Base-by-base conservation (phyloP, 73 alveolate genomes). In the Blepharisma stoltei region DNA sequence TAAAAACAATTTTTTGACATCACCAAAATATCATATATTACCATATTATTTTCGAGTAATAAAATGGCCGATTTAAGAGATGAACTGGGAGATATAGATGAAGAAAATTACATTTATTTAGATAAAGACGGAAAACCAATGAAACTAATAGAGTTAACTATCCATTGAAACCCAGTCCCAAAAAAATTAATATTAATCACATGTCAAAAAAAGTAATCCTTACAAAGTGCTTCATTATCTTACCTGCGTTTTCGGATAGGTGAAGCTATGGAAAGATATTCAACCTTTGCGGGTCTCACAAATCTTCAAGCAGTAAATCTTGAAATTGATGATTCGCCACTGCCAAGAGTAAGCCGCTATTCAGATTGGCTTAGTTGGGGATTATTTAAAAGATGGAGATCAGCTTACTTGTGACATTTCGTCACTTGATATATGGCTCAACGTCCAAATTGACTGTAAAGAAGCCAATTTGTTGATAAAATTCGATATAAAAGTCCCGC, bases 121-220 rank as follows among this genome's bases (percentile, higher is more conserved):
- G 73, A 60, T 38, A 60, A 60, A 60, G 73, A 60, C 23, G 73
- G 73, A n/a, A 60, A 60, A 60, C 46, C 73, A 8, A n/a, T 14
- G 46, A 60, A 14, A 60, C 37, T 8, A 60, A 11, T 60, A 20
- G 73, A 60, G 46, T 9, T 60, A 18, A 18, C 73, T 14, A 38
- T 60, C 18, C 73, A 60, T 9, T 60, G 73, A 38, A 38, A 60
- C 14, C 37, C 37, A 5, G 73, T 60, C 49, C 73, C 73, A 2
- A 18, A n/a, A 60, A 60, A 60, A 5, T 38, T n/a, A 11, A 60
- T 60, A 14, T 25, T 60, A 20, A 38, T 60, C 46, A 60, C 73
- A 8, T 60, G 73, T 38, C 14, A 25, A 14, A 9, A n/a, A 14
- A 9, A 8, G 73, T 60, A 60, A 60, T 60, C 38, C 18, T 9